A percentile compares a stretch with the other conserved stretches of the same genome.
Conservation (phyloP, 169 alveolate species). For the Condylostoma magnum region DNA sequence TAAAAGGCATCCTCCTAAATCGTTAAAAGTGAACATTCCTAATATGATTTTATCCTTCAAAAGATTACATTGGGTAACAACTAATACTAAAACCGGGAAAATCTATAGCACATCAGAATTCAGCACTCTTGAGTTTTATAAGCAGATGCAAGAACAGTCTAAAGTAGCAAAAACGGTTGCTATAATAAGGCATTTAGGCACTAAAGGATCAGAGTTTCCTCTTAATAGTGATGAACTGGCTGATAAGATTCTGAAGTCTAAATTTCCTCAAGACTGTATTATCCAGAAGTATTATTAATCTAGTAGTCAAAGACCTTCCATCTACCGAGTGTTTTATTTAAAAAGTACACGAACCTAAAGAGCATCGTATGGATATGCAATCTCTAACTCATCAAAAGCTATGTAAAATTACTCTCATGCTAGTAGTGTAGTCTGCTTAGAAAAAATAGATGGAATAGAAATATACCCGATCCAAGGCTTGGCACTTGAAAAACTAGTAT, state of each 20-base stretch:
- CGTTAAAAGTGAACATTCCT: not conserved
- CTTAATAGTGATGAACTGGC: not conserved
- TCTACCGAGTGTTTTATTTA: not conserved
- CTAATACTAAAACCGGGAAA: not conserved
- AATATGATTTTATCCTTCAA: not conserved
- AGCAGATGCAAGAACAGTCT: not conserved
- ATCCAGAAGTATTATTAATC: not conserved
- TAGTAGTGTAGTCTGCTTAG: not conserved
- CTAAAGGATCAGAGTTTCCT: not conserved
- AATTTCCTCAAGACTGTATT: not conserved
- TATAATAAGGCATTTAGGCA: not conserved
- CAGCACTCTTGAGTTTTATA: not conserved
- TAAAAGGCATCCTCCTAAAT: not conserved
- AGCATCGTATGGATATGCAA: not conserved
- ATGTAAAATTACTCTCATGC: conserved; percentile 17
- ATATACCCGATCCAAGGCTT: not conserved
- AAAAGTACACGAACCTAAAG: not conserved
- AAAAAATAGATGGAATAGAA: not conserved
- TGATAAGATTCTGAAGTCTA: not conserved
- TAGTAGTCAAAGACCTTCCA: not conserved
- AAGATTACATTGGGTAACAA: not conserved
- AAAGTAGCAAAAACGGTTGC: not conserved
- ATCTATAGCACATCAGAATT: not conserved
- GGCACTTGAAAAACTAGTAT: not conserved
- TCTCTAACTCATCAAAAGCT: not conserved